Evolutionary conservation across 129 eudicot genomes (phyloP), one percentile per base, ranked within the genome.

Genomic region (Arctium minus): DNA sequence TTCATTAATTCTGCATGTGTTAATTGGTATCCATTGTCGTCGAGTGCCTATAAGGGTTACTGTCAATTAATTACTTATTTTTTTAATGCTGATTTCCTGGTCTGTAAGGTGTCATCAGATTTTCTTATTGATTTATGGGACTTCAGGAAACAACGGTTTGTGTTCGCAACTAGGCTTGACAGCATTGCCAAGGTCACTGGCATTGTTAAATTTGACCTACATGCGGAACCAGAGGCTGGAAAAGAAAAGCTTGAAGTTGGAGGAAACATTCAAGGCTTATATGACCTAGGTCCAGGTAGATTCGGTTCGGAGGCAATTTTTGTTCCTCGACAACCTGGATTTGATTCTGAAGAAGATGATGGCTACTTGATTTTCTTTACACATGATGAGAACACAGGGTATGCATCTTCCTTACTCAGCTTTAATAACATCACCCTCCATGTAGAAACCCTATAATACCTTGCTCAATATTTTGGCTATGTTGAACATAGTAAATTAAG

Each of bases 301-400:
- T 96, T 81, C 83, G 99, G 99, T 44, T 96, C 99, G 33, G 99
- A 96, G 89, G 97, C 98, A 72, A 81, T 96, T 12, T 96, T 96
- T 82, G 94, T 93, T 30, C 99, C 98, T 80, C 85, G 86, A 36
- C 73, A 84, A 18, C 92, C 91, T 39, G 98, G 96, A 13, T 79
- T 82, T 4, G 81, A 86, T 29, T 86, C 89, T 78, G 94, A 91
- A 85, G 99, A 96, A 87, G 99, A 96, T 86, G 99, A 93, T 86
- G 99, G 99, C 84, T 96, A 90, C 89, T 86, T 96, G 88, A 93
- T 96, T 69, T 88, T 87, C 91, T 96, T 93, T 74, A 87, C 89
- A 15, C 98, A 96, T 86, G 97, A 96, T 86, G 99, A 96, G 72
- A 87, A 62, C 74, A 96, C 95, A 1, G 98, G 94, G 99, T 96